A percentile compares a stretch with the other conserved stretches of the same genome.
Conservation (phyloP, 208 protist species). For the Lotmaria passim region DNA sequence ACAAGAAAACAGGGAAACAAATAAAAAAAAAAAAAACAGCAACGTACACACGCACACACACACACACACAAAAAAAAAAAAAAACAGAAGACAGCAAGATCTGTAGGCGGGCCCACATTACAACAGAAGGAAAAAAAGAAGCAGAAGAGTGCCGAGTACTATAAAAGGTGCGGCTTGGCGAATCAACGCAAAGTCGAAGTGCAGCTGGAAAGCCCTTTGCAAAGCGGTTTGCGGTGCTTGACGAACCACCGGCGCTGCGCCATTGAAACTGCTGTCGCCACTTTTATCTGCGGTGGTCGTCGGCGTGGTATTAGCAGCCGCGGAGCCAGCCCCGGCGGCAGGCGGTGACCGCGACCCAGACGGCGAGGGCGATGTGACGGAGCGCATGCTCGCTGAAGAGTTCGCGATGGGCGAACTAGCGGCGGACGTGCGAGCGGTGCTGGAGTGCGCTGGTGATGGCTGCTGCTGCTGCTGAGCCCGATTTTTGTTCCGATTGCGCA, state of each 20-base stretch:
- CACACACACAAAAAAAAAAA: conserved; percentile 3
- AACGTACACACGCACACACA: neutral
- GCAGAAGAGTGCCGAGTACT: conserved; percentile 16
- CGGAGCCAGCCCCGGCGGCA: neutral
- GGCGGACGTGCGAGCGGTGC: neutral
- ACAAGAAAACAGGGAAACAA: conserved; percentile 1
- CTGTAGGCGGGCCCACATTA: conserved; percentile 5
- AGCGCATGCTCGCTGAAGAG: neutral
- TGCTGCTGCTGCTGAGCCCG: neutral
- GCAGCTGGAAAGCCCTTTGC: neutral
- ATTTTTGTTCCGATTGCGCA: conserved; percentile 3
- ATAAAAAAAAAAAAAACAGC: conserved; percentile 1
- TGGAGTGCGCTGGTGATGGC: neutral
- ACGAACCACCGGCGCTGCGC: neutral
- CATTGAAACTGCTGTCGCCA: neutral
- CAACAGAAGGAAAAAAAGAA: conserved; percentile 29
- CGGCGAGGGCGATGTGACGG: neutral
- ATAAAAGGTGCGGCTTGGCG: conserved; percentile 32
- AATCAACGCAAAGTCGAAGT: conserved; percentile 21
- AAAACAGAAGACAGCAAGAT: neutral
- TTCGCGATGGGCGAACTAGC: neutral
- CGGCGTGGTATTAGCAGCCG: neutral
- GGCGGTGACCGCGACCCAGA: neutral
- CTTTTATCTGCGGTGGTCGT: neutral
- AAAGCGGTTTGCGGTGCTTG: conserved; percentile 2